Percentiles rank a stretch among this genome's conserved stretches.
Conservation (phyloP, 2,329 filamentous ascomycete species). For the Stagonosporopsis cucurbitacearum region DNA sequence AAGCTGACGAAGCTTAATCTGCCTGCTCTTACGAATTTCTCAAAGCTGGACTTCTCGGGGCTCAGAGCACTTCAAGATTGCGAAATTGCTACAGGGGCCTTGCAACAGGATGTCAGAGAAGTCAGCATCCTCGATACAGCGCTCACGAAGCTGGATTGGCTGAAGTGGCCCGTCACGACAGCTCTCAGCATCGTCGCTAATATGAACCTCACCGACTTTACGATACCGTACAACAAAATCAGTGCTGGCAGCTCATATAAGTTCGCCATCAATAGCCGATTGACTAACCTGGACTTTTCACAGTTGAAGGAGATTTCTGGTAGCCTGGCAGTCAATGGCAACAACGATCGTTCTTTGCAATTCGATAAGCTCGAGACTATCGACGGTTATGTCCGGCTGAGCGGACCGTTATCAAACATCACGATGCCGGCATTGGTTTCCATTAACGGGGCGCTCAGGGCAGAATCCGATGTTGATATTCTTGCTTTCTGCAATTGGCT, state of each 20-base stretch:
- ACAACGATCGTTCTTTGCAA: conserved; percentile 7
- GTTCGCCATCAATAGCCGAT: conserved; percentile 18
- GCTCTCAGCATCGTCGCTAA: conserved; percentile 28
- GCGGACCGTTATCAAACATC: conserved; percentile 26
- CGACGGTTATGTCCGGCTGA: conserved; percentile 26
- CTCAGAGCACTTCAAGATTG: conserved; percentile 19
- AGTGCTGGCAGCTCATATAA: conserved; percentile 21
- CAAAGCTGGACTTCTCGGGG: conserved; percentile 18
- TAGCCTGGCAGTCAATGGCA: conserved; percentile 22
- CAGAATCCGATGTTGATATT: conserved; percentile 26
- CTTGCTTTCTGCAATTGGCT: conserved; percentile 22
- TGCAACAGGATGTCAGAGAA: conserved; percentile 22
- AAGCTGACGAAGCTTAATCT: conserved; percentile 25
- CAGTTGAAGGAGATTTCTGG: conserved; percentile 23
- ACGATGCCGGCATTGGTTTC: conserved; percentile 26
- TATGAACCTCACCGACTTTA: conserved; percentile 18
- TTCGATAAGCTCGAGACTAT: conserved; percentile 27
- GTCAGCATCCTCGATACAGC: conserved; percentile 26
- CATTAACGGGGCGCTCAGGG: conserved; percentile 24
- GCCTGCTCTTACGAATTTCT: conserved; percentile 25
- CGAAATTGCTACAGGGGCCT: conserved; percentile 15
- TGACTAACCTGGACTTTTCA: conserved; percentile 19
- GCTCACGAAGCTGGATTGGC: conserved; percentile 29
- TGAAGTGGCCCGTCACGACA: conserved; percentile 28
- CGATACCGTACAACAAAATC: conserved; percentile 24